Base-by-base conservation (phyloP, 129 eudicot species). In the Helianthus annuus region DNA sequence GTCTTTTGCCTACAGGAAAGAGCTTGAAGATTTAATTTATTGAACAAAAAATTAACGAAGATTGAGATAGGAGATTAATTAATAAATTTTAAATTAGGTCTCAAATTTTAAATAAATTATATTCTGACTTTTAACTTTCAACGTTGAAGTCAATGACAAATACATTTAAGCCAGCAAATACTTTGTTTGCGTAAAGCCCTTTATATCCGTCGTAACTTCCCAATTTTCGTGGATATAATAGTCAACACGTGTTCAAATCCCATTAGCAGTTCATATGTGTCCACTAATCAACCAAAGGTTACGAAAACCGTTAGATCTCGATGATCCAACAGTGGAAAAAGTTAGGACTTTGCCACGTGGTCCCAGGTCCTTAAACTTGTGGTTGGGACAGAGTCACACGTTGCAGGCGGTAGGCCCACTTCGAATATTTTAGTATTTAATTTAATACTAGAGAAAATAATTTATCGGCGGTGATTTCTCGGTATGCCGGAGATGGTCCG, bases 181-280 rank as follows among this genome's bases (percentile, higher is more conserved):
- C 5, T 5, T 34, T 61, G 45, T 61, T 52, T 15, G 9, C 40
- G 3, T 27, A 13, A 67, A 13, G 59, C 9, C 9, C 53, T 16
- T 12, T 44, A 34, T 29, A 58, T 68, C 69, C 27, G 77, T 15
- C 64, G 61, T 64, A 56, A 57, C 44, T 52, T 48, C 46, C 54
- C 81, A 81, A 16, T 27, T 67, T 82, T 19, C 32, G 82, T 58
- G 87, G 87, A 75, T 70, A 36, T 7, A 15, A 9, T 15, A 1
- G 13, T 15, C 13, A 40, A 56, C 84, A 83, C 81, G 76, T 83
- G 87, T 83, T 71, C 10, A 49, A 13, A n/a, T 49, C 42, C 22
- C 29, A 51, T 16, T 53, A 75, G 55, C 29, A 72, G 79, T 62
- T 70, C 77, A 38, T 3, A 32, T 48, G n/a, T 66, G 82, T 71